Base-by-base conservation (phyloP, 2,329 filamentous ascomycete species). In the Cladosporium sp. region DNA sequence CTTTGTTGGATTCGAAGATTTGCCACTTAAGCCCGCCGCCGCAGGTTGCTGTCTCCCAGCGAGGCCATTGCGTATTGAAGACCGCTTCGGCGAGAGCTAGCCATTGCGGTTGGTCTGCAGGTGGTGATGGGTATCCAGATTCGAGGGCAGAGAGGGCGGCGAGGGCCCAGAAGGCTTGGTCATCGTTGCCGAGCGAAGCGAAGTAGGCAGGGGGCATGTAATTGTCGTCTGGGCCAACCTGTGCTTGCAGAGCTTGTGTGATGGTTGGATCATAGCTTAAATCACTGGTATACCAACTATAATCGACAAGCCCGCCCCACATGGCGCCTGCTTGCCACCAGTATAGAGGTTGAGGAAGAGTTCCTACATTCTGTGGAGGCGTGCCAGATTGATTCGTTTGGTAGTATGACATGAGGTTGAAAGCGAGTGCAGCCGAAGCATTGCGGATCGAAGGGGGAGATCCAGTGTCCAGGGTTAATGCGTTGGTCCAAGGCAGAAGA, bases 21-120 rank as follows among this genome's bases (percentile, higher is more conserved):
- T 96, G 91, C 92, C 92, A 96, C 63, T 88, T 84, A 64, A 96
- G 74, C 9, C 91, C 91, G 51, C 91, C 91, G 49, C 76, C 78
- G 72, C 91, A 96, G 0, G 78, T 79, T 0, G 74, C 67, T 2
- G 74, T 76, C 65, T 94, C 86, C 88, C 89, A 93, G 20, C 90
- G 83, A 19, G 74, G 74, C 2, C 84, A 84, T 68, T 91, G 90
- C 52, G 88, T 86, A 75, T 93, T 91, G 73, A 93, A 95, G 1
- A 90, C 88, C 11, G 87, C 88, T 72, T 92, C 88, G 0, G 83
- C 87, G 55, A 94, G 80, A 6, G 86, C 85, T n/a, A 94, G 80
- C 89, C 89, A 96, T 55, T 86, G 70, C 59, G 81, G 82, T 0
- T 77, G 64, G 0, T 83, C 80, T 38, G 69, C 63, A 22, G 49